Base-by-base conservation (phyloP, 768 basidiomycete genomes). In the Boletus speciosus region DNA sequence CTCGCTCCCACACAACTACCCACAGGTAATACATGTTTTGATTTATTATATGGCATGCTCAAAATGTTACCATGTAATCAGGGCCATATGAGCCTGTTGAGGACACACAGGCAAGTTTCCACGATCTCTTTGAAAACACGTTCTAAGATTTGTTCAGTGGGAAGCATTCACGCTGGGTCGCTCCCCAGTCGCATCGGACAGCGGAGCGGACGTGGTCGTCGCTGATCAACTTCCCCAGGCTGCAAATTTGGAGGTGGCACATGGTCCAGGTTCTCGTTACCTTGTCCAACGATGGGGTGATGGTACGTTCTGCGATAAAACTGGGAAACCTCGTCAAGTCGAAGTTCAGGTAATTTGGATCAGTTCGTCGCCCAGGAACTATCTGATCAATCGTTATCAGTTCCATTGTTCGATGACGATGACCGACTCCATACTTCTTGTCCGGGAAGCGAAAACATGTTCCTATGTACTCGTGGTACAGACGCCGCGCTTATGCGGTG, bases 391-490 rank as follows among this genome's bases (percentile, higher is more conserved):
- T 25, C 16, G 32, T 41, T 35, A 38, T 56, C 68, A 95, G 90
- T 95, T 93, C 69, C 94, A 98, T 72, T 98, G 94, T 71, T 92
- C 92, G 57, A 92, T 93, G 90, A 88, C 90, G 49, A 92, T 90
- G 77, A 83, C 90, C 39, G 94, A 98, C 74, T 83, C 82, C 35
- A 91, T 98, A 62, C 79, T 90, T 50, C 88, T 94, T 66, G 85
- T 98, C 66, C 94, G 95, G 69, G 94, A 97, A 76, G 81, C 92
- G 35, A 89, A 89, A 68, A 95, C 90, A 37, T 99, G 97, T 73
- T 85, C 89, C 58, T 98, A 99, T 69, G 85, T 97, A 42, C 78
- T 98, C 47, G 88, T 98, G 59, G 85, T 98, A 54, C 90, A 98
- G 69, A 97, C 96, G 0, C 95, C 97, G 34, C 88, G 93, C 51